These are phyloP conservation scores for Hirsutella minnesotensis DNA, from an alignment of 2,329 filamentous ascomycete species.

Conservation along the genomic window DNA sequence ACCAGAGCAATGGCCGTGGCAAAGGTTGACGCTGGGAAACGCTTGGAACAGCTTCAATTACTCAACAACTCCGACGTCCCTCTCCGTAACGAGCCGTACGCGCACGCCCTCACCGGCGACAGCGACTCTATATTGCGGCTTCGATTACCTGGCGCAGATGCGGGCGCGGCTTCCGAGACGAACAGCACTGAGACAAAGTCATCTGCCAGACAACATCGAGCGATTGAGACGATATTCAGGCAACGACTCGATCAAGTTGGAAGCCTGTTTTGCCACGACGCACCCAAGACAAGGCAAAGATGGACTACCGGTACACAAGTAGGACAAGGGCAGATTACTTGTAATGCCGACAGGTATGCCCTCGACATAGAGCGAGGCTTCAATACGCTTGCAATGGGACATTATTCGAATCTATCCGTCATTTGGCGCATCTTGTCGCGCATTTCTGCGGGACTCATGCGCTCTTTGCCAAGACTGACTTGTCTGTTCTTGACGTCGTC, in stretches of 20 bases:
- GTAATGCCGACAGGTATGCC: background rate
- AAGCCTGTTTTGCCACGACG: too few species aligned
- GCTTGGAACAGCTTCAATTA: background rate
- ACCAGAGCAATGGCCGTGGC: constrained; percentile 3
- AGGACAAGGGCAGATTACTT: background rate
- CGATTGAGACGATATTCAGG: too few species aligned
- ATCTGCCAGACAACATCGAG: too few species aligned
- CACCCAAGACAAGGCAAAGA: too few species aligned
- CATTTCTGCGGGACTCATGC: constrained; percentile 32
- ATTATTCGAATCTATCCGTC: constrained; percentile 35
- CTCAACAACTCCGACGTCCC: background rate
- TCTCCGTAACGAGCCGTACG: background rate
- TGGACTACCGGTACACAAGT: too few species aligned
- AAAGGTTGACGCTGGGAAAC: background rate
- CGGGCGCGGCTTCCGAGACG: too few species aligned
- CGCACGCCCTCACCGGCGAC: background rate
- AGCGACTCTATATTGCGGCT: too few species aligned
- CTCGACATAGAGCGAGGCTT: background rate
- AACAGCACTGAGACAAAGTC: too few species aligned
- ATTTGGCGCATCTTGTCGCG: constrained; percentile 31
- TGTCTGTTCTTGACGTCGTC: constrained; percentile 46
- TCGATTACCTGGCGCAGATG: too few species aligned
- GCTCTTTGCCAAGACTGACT: constrained; percentile 32
- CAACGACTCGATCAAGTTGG: too few species aligned
- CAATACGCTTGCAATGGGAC: background rate